Base-by-base conservation (phyloP, 768 basidiomycete genomes). In the Amanita phalloides region DNA sequence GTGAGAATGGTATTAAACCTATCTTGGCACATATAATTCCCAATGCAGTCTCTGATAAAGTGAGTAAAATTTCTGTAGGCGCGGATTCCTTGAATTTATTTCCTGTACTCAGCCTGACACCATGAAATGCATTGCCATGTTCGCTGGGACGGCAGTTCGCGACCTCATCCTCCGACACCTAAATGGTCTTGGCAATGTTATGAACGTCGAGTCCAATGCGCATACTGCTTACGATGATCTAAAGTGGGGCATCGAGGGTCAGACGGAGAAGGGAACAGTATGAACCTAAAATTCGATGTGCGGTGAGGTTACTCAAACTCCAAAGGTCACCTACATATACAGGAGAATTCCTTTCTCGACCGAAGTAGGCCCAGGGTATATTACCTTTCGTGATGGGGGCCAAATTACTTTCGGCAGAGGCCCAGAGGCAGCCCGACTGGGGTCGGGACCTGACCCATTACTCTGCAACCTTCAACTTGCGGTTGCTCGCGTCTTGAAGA, bases 401-500 rank as follows among this genome's bases (percentile, higher is more conserved):
- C 56, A 6, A 47, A 58, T 62, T 13, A 9, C 26, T 4, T 60
- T 61, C 25, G 61, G 60, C 5, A 44, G 26, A 10, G 58, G 61
- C 7, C 53, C 57, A 13, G 55, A 58, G 9, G 61, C 54, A 5
- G n/a, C 20, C 14, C 44, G 44, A 45, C 20, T 54, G 47, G 55
- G 56, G 41, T 45, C 30, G 14, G 60, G 58, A 32, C 61, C 58
- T 3, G 46, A 54, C 36, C 60, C 60, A 10, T 20, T 59, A 9
- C 58, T 62, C 30, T 62, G 59, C 38, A 61, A 63, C 25, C 33
- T 60, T 25, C 57, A 49, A 30, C 61, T 62, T 39, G 61, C 59
- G 21, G 53, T 62, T 44, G 56, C 57, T 25, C 60, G 60, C 14
- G 57, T 57, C n/a, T 38, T 63, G 38, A 17, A 48, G 14, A 54